These are phyloP conservation scores for Cenchrus americanus DNA, from an alignment of 176 grass and related monocot genomes.

Conservation along the genomic window DNA sequence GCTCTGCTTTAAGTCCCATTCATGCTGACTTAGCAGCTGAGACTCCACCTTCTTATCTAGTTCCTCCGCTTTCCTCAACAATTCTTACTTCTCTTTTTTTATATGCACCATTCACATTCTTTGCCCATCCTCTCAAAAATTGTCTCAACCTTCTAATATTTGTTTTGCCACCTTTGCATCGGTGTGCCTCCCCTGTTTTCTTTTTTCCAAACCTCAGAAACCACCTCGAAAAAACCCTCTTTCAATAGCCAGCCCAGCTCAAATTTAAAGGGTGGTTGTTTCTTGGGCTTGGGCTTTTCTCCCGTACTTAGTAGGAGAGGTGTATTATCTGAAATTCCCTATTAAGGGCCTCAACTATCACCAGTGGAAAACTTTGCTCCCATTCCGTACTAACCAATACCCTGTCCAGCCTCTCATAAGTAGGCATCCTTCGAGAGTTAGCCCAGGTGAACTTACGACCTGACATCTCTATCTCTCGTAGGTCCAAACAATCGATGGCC, in stretches of 20 bases:
- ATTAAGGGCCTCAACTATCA: neutral
- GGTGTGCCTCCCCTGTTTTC: neutral
- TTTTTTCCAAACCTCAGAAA: neutral
- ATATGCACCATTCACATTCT: neutral
- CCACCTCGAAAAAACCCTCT: neutral
- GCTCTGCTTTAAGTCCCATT: too few relatives aligned
- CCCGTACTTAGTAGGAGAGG: too few relatives aligned
- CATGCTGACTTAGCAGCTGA: neutral
- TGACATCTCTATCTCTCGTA: neutral
- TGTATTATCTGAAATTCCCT: neutral
- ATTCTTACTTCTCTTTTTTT: neutral
- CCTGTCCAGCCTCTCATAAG: neutral
- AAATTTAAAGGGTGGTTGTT: neutral
- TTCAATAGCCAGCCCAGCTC: neutral
- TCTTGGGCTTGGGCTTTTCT: neutral
- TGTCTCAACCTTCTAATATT: neutral
- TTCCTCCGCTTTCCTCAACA: neutral
- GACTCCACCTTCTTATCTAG: neutral
- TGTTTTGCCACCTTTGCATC: too few relatives aligned
- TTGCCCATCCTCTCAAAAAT: neutral
- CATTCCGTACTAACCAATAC: neutral
- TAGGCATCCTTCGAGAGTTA: neutral
- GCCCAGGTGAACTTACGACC: neutral
- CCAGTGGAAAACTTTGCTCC: neutral
- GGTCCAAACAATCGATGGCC: neutral